A percentile compares a stretch with the other conserved stretches of the same genome.
Evolutionary conservation across 2,329 filamentous ascomycete genomes (phyloP).

Genomic region (Penicillium janthinellum): DNA sequence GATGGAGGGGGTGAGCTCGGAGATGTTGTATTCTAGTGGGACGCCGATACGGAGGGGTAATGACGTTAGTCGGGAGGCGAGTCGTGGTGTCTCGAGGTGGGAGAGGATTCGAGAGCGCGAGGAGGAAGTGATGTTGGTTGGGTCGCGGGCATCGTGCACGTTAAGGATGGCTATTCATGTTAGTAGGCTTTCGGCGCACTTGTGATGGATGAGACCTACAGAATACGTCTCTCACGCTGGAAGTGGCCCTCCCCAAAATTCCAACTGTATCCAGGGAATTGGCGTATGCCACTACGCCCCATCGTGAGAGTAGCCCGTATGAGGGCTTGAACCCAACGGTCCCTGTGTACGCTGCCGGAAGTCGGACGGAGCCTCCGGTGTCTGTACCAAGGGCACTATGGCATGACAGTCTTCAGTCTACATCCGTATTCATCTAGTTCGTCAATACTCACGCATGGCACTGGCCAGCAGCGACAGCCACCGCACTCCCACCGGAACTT

Average conservation of each 20-base stretch:
- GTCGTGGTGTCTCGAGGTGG: conserved; percentile 44
- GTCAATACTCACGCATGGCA: conserved; percentile 55
- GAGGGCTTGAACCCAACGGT: conserved; percentile 87
- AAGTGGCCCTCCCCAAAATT: conserved; percentile 62
- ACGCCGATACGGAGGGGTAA: conserved; percentile 57
- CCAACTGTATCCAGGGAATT: conserved; percentile 93
- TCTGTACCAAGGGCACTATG: conserved; percentile 80
- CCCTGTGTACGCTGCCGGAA: conserved; percentile 85
- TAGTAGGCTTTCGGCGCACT: conserved; percentile 8
- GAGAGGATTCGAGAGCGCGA: conserved; percentile 56
- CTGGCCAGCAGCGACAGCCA: conserved; percentile 70
- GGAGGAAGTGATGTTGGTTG: conserved; percentile 65
- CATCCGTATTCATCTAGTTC: background rate
- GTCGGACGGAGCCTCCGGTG: conserved; percentile 83
- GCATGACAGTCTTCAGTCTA: conserved; percentile 11
- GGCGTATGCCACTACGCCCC: conserved; percentile 86
- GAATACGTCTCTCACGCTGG: conserved; percentile 56
- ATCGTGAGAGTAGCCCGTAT: conserved; percentile 82
- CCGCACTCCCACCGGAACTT: conserved; percentile 90
- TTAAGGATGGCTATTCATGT: conserved; percentile 51
- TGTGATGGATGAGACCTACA: conserved; percentile 36
- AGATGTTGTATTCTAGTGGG: conserved; percentile 81
- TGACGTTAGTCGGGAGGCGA: conserved; percentile 29
- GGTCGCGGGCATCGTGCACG: conserved; percentile 69
- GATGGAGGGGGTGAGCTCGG: conserved; percentile 71